These are phyloP conservation scores for Dactylellina haptotyla DNA, from an alignment of 2,329 filamentous ascomycete genomes.

Conservation along the genomic window DNA sequence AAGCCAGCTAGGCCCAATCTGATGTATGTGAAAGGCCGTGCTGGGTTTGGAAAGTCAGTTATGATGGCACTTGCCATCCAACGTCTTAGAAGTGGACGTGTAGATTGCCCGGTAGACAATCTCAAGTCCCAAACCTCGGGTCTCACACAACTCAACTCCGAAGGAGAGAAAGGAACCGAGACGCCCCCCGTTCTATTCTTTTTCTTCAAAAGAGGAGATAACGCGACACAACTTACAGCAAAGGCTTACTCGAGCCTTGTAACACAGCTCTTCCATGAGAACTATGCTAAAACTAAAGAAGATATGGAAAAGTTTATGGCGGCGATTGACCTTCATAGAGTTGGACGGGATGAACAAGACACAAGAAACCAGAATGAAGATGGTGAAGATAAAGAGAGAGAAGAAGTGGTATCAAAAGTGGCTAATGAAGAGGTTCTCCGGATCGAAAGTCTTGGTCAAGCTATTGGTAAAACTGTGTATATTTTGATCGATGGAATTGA, in stretches of 20 bases:
- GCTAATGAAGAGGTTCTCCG: background rate
- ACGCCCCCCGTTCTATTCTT: conserved; percentile 17
- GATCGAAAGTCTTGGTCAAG: conserved; percentile 2
- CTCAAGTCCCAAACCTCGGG: background rate
- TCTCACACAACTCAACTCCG: background rate
- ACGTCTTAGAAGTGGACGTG: background rate
- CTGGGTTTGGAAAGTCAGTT: conserved; percentile 44
- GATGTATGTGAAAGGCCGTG: conserved; percentile 36
- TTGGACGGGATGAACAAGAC: background rate
- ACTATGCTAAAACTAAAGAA: conserved; percentile 4
- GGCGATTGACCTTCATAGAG: background rate
- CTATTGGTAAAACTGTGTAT: conserved; percentile 30
- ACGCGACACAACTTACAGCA: conserved; percentile 14
- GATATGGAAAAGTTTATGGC: conserved; percentile 12
- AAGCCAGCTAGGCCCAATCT: background rate
- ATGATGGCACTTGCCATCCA: conserved; percentile 19
- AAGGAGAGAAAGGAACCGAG: background rate
- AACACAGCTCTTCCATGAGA: conserved; percentile 20
- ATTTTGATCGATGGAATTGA: conserved; percentile 41
- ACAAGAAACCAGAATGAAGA: background rate
- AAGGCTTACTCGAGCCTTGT: conserved; percentile 17
- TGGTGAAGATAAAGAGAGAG: background rate
- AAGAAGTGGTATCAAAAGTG: background rate
- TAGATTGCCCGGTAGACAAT: no score
- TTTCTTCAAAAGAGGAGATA: conserved; percentile 46